phyloP scores from a whole-genome alignment of 1,284 basidiomycete genomes.

The Veloporphyrellus conicus region DNA sequence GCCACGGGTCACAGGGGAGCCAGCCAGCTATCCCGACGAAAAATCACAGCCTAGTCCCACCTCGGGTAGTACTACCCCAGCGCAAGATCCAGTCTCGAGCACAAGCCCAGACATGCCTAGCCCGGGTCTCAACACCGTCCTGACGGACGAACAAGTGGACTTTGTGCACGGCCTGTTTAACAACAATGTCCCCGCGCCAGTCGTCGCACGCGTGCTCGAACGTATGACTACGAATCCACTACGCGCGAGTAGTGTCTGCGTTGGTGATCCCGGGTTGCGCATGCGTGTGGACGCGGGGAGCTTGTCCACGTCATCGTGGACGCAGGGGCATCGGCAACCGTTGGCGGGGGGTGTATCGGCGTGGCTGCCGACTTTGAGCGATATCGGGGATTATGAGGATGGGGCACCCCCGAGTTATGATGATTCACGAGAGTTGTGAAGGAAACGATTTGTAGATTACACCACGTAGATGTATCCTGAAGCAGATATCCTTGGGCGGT shows the following conservation, averaged over 20 bases:
- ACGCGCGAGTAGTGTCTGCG: neutral
- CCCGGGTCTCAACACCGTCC: neutral
- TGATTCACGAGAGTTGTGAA: constrained; percentile 9
- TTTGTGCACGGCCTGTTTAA: constrained; percentile 19
- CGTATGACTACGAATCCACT: constrained; percentile 25
- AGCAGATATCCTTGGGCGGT: no score
- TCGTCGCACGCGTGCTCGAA: constrained; percentile 26
- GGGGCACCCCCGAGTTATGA: constrained; percentile 25
- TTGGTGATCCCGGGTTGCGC: constrained; percentile 16
- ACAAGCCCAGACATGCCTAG: neutral
- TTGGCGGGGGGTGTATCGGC: neutral
- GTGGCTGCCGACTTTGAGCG: constrained; percentile 7
- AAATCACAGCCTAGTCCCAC: constrained; percentile 2
- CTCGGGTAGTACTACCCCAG: neutral
- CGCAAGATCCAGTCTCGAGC: neutral
- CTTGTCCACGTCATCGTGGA: neutral
- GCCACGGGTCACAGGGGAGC: neutral
- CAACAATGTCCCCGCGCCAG: constrained; percentile 25
- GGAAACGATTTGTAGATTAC: neutral
- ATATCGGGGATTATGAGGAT: constrained; percentile 13
- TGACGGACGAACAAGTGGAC: constrained; percentile 25
- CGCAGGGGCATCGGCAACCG: neutral
- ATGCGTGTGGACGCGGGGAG: neutral
- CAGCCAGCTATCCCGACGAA: constrained; percentile 9
- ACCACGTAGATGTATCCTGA: neutral